Evolutionary conservation across 768 basidiomycete genomes (phyloP).

Genomic region (Exidia glandulosa): DNA sequence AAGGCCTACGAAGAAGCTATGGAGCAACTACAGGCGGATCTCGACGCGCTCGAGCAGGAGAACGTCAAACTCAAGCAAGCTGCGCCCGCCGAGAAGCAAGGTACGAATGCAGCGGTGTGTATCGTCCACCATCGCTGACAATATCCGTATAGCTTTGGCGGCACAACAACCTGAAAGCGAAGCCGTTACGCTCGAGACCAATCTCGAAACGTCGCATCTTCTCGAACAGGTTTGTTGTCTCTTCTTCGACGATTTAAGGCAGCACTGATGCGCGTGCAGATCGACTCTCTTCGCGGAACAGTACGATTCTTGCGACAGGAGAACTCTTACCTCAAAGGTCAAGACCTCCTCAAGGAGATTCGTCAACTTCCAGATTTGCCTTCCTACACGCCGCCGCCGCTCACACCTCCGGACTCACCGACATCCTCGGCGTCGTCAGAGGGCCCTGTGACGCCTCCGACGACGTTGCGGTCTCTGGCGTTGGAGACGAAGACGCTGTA

Average conservation of each 20-base stretch:
- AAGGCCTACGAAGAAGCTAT: conserved; percentile 86
- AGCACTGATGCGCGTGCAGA: conserved; percentile 28
- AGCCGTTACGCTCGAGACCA: conserved; percentile 60
- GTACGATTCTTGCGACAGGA: conserved; percentile 89
- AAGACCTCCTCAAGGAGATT: conserved; percentile 79
- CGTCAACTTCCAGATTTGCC: conserved; percentile 59
- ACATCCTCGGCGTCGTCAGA: conserved; percentile 55
- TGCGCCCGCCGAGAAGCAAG: conserved; percentile 56
- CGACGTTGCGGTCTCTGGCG: conserved; percentile 54
- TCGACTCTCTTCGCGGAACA: conserved; percentile 83
- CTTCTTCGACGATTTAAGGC: conserved; percentile 3
- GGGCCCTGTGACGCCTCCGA: conserved; percentile 27
- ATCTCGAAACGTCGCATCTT: conserved; percentile 76
- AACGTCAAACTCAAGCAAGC: conserved; percentile 70
- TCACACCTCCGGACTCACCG: conserved; percentile 28
- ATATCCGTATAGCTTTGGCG: conserved; percentile 34
- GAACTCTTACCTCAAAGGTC: conserved; percentile 87
- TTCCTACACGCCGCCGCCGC: conserved; percentile 17
- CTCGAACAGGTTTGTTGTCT: conserved; percentile 81
- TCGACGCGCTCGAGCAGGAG: conserved; percentile 81
- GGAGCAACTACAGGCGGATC: conserved; percentile 82
- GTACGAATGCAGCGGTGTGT: too few species aligned
- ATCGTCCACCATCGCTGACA: too few species aligned
- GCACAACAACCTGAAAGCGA: conserved; percentile 47
- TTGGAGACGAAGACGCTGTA: conserved; percentile 81